phyloP scores from a whole-genome alignment of 2,329 filamentous ascomycete species.

The Nemania diffusa region DNA sequence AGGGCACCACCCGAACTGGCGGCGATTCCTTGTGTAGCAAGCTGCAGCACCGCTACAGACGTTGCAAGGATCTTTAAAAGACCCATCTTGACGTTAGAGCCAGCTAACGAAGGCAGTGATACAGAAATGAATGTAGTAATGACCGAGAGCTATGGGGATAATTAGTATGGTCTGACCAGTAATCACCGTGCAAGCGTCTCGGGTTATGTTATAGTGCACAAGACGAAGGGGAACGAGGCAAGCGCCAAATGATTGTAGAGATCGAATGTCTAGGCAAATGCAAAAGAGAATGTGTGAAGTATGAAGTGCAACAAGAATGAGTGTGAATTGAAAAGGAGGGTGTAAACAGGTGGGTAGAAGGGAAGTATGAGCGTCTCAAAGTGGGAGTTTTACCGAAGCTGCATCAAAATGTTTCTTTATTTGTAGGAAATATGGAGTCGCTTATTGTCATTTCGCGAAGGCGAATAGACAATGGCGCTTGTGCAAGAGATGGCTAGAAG shows the following conservation, averaged over 20 bases:
- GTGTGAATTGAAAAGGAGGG: conserved; percentile 9
- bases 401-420: conserved; percentile 18
- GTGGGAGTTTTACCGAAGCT: background rate
- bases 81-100: conserved; percentile 49
- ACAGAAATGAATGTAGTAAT: conserved; percentile 36
- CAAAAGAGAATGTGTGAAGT: conserved; percentile 8
- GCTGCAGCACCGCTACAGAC: conserved; percentile 44
- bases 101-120: conserved; percentile 43
- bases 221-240: background rate
- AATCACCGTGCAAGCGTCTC: conserved; percentile 10
- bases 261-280: background rate
- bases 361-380: background rate
- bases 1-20: conserved; percentile 39
- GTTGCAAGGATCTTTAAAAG: conserved; percentile 46
- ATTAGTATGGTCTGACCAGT: conserved; percentile 24
- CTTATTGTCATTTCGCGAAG: conserved; percentile 24
- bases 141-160: conserved; percentile 15
- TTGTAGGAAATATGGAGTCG: conserved; percentile 20
- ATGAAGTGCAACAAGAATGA: background rate
- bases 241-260: too few relatives aligned
- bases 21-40: conserved; percentile 39
- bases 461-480: conserved; percentile 40
- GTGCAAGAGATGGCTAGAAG: conserved; percentile 36
- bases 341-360: conserved; percentile 4
- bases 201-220: background rate